Percentiles rank a stretch among this genome's conserved stretches.
Evolutionary conservation across 495 filamentous ascomycete genomes (phyloP).

Genomic region (Pyrenula aspistea): DNA sequence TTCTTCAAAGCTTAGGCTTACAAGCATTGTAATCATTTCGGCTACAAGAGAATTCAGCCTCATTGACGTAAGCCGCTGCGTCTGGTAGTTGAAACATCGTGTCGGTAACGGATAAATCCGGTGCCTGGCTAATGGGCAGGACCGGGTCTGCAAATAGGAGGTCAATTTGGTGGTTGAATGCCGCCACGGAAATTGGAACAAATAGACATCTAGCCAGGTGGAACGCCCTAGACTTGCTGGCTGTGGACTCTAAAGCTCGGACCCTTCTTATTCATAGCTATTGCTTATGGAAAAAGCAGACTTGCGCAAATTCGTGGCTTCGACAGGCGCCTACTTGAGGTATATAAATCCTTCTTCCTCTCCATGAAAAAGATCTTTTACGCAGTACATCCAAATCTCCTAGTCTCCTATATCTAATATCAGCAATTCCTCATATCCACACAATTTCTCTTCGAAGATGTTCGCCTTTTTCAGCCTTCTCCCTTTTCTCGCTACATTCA

Average conservation of each 20-base stretch:
- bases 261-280: neutral
- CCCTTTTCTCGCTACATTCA: neutral
- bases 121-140: neutral
- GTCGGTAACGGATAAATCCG: neutral
- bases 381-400: neutral
- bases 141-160: neutral
- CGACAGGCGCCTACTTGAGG: neutral
- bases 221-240: neutral
- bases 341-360: neutral
- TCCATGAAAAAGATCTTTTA: neutral
- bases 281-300: neutral
- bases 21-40: neutral
- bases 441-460: neutral
- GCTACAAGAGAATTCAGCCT: neutral
- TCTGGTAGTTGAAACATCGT: neutral
- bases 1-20: neutral
- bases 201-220: neutral
- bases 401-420: neutral
- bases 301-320: neutral
- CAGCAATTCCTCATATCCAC: neutral
- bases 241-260: neutral
- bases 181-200: neutral
- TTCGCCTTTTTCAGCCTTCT: neutral
- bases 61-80: neutral
- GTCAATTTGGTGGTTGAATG: neutral